Conservation (phyloP, 345 rosid species). For the Eutrema heterophyllum region DNA sequence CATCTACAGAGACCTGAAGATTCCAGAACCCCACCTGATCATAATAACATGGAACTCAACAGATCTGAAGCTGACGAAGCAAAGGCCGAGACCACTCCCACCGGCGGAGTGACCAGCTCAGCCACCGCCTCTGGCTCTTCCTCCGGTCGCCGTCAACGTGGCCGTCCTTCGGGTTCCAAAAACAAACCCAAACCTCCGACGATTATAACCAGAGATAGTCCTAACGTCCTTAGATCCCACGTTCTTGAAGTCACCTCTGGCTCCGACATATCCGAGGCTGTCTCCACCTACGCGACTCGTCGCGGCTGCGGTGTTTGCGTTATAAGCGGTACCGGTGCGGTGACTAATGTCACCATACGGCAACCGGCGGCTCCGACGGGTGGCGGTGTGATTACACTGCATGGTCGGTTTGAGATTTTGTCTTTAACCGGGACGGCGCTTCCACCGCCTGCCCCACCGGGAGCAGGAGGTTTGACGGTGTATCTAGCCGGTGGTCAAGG, state of each 20-base stretch:
- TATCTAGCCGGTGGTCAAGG: constrained; percentile 74
- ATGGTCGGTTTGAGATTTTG: constrained; percentile 67
- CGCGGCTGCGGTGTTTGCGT: constrained; percentile 66
- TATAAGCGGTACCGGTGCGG: constrained; percentile 58
- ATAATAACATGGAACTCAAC: constrained; percentile 36
- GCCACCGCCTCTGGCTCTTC: constrained; percentile 32
- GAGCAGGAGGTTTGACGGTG: constrained; percentile 59
- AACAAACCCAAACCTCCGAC: constrained; percentile 70
- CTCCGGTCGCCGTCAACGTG: constrained; percentile 58
- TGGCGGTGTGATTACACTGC: constrained; percentile 61
- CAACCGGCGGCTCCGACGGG: constrained; percentile 47
- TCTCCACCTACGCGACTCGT: constrained; percentile 50
- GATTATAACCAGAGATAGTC: constrained; percentile 60
- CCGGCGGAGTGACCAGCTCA: constrained; percentile 26
- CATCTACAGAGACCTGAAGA: constrained; percentile 38
- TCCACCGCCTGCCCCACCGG: constrained; percentile 72
- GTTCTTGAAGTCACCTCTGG: constrained; percentile 59
- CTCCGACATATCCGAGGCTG: constrained; percentile 50
- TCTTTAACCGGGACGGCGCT: constrained; percentile 62
- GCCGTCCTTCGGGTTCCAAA: constrained; percentile 71
- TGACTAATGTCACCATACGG: constrained; percentile 55
- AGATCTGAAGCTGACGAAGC: constrained; percentile 40
- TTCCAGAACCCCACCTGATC: constrained; percentile 21
- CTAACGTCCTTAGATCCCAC: constrained; percentile 60
- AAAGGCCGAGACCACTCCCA: constrained; percentile 27